These are phyloP conservation scores for Gastrodia elata DNA, from an alignment of 106 monocot species.

Conservation along the genomic window DNA sequence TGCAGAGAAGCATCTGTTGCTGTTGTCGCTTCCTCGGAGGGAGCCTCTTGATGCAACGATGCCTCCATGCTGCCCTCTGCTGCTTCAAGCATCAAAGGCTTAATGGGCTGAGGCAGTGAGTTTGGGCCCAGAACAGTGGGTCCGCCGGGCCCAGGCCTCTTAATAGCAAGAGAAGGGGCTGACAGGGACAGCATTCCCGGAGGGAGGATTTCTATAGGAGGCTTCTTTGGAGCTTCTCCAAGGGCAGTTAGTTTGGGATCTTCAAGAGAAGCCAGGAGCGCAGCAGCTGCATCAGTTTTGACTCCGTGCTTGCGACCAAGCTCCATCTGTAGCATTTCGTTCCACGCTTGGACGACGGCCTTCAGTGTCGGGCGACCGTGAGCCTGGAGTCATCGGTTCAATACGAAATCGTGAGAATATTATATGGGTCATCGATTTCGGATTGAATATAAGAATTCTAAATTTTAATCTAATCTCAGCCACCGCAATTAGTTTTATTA, in stretches of 20 bases:
- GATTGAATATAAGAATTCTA: too few species aligned
- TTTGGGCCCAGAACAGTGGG: not conserved
- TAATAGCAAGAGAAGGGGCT: conserved; percentile 68
- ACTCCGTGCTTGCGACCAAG: conserved; percentile 44
- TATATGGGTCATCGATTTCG: too few species aligned
- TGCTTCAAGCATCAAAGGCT: conserved; percentile 25
- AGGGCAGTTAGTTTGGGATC: conserved; percentile 84
- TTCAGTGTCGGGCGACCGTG: conserved; percentile 73
- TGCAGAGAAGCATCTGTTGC: not conserved
- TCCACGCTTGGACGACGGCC: conserved; percentile 74
- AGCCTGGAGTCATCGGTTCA: conserved; percentile 55
- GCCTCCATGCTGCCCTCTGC: not conserved
- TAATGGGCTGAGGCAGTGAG: conserved; percentile 2
- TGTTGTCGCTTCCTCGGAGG: not conserved
- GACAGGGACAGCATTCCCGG: conserved; percentile 92
- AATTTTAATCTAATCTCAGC: not conserved
- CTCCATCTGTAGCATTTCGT: conserved; percentile 75
- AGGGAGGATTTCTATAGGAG: conserved; percentile 93
- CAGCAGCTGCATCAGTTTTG: conserved; percentile 77
- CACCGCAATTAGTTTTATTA: not conserved
- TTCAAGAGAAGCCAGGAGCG: conserved; percentile 85
- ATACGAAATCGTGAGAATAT: too few species aligned
- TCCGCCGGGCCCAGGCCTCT: conserved; percentile 25
- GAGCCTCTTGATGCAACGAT: not conserved
- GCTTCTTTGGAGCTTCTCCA: conserved; percentile 78